phyloP scores from a whole-genome alignment of 345 rosid genomes.

The Hibiscus syriacus region DNA sequence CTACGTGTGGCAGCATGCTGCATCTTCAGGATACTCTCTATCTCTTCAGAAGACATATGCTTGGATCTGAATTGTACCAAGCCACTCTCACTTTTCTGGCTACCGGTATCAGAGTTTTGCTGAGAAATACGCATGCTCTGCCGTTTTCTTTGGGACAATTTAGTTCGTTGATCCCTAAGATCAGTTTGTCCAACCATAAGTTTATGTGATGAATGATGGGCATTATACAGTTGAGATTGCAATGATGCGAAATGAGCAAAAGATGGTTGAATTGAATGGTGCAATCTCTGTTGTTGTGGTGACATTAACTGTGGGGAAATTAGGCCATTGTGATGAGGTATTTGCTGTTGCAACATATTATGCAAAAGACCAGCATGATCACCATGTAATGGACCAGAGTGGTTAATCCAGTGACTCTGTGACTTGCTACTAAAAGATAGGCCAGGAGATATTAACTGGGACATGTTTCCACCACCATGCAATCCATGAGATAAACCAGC shows the following conservation, averaged over 20 bases:
- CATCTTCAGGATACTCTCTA: conserved; percentile 92
- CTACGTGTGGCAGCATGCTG: too few relatives aligned
- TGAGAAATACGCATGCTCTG: conserved; percentile 53
- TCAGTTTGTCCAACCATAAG: conserved; percentile 47
- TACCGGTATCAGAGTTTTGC: conserved; percentile 59
- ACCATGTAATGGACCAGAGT: conserved; percentile 58
- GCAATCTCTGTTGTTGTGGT: conserved; percentile 50
- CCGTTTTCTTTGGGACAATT: conserved; percentile 56
- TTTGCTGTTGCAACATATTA: too few relatives aligned
- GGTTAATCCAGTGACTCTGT: conserved; percentile 73
- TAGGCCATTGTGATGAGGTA: conserved; percentile 55
- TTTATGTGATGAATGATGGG: conserved; percentile 53
- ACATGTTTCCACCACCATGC: conserved; percentile 55
- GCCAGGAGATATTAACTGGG: conserved; percentile 55
- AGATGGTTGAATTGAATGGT: conserved; percentile 47
- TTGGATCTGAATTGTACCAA: conserved; percentile 71
- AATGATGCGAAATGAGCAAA: conserved; percentile 65
- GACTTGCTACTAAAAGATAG: too few relatives aligned
- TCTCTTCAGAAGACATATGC: conserved; percentile 91
- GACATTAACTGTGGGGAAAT: conserved; percentile 53
- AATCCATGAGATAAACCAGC: conserved; percentile 57
- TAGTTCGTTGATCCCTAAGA: conserved; percentile 59
- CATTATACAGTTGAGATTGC: too few relatives aligned
- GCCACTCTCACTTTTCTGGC: conserved; percentile 79
- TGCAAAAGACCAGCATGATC: conserved; percentile 61